Conservation (phyloP, 345 rosid species). For the Populus tremula region DNA sequence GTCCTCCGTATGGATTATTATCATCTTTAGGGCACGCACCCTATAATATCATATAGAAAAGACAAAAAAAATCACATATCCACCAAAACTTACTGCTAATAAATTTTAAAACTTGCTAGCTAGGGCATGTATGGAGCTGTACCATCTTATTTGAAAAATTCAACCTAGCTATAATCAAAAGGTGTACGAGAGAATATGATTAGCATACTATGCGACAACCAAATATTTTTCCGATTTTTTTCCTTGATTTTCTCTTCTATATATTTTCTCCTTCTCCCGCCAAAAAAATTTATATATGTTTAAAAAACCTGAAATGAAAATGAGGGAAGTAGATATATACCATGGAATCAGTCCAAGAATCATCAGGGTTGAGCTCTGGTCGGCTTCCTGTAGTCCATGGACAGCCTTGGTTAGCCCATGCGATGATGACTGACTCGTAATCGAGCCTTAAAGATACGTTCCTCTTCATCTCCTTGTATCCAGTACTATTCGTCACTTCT, state of each 20-base stretch:
- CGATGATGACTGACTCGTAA: conserved; percentile 46
- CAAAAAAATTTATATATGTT: neutral
- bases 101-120: neutral
- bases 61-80: neutral
- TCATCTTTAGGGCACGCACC: conserved; percentile 14
- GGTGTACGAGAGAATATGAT: no score
- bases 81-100: neutral
- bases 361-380: conserved; percentile 31
- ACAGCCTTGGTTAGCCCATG: conserved; percentile 49
- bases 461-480: conserved; percentile 22
- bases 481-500: neutral
- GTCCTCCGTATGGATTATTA: conserved; percentile 2
- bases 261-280: neutral
- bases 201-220: no score
- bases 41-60: conserved; percentile 9
- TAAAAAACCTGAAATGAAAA: neutral
- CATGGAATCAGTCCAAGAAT: conserved; percentile 37
- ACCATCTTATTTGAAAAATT: no score
- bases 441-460: conserved; percentile 39
- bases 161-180: no score
- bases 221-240: no score
- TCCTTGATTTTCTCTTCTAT: no score
- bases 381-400: conserved; percentile 53
- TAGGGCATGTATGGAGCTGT: no score
- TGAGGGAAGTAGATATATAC: conserved; percentile 19